Percentiles rank a stretch among this genome's conserved stretches.
phyloP scores from a whole-genome alignment of 208 protist genomes.

The Herpetomonas muscarum region DNA sequence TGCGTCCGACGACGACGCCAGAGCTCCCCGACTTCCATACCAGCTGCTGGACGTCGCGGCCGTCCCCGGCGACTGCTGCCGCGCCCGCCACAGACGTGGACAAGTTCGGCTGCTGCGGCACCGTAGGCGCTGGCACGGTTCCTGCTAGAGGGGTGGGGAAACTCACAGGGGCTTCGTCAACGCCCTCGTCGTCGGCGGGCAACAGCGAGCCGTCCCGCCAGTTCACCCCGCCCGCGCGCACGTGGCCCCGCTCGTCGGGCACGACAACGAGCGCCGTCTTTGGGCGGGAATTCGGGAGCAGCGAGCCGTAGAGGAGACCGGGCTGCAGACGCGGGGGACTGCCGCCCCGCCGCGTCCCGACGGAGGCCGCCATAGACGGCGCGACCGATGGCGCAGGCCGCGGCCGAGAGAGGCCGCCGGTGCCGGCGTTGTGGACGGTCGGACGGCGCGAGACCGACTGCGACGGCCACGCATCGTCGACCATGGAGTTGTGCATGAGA shows the following conservation, averaged over 20 bases:
- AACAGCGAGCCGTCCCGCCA: constrained; percentile 9
- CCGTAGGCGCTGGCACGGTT: constrained; percentile 2
- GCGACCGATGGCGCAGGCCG: neutral
- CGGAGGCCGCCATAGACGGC: constrained; percentile 8
- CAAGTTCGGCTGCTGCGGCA: constrained; percentile 4
- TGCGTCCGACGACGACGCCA: constrained; percentile 35
- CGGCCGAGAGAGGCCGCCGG: neutral
- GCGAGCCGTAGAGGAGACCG: constrained; percentile 54
- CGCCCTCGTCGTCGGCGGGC: neutral
- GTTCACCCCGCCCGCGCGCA: constrained; percentile 16
- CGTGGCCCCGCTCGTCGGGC: constrained; percentile 6
- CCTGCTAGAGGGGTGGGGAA: constrained; percentile 8
- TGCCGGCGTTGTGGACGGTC: neutral
- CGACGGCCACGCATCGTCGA: too few relatives aligned
- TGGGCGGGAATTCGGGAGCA: constrained; percentile 34
- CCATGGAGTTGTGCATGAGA: too few relatives aligned
- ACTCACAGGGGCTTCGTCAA: neutral
- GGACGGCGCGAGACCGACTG: neutral
- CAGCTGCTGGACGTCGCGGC: constrained; percentile 32
- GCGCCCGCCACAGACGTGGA: too few relatives aligned
- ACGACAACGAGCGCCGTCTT: constrained; percentile 40
- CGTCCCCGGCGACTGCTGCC: constrained; percentile 17
- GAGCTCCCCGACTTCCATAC: constrained; percentile 64
- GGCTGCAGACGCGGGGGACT: constrained; percentile 24
- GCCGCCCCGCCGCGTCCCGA: neutral